phyloP scores from a whole-genome alignment of 164 flowering plant genomes.

The Pachysandra terminalis region DNA sequence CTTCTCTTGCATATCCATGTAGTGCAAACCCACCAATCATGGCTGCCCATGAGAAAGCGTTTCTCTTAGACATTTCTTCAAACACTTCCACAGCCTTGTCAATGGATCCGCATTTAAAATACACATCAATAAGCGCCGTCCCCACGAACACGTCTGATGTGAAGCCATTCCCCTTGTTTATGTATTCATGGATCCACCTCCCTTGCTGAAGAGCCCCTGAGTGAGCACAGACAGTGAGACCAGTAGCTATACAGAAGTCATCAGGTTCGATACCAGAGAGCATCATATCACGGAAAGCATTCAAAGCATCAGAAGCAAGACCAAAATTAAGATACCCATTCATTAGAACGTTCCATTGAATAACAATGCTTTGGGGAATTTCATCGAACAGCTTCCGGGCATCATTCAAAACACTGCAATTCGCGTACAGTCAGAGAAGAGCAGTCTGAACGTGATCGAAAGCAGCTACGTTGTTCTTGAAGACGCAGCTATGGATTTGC shows the following conservation, averaged over 20 bases:
- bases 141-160: constrained; percentile 24
- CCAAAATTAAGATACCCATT: constrained; percentile 28
- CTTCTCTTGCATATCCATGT: constrained; percentile 33
- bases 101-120: constrained; percentile 49
- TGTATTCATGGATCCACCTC: constrained; percentile 39
- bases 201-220: constrained; percentile 40
- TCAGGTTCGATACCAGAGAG: constrained; percentile 27
- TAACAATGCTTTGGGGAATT: constrained; percentile 22
- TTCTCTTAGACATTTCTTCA: constrained; percentile 31
- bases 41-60: constrained; percentile 39
- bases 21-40: constrained; percentile 37
- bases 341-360: constrained; percentile 38
- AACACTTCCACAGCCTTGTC: constrained; percentile 37
- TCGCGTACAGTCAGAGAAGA: constrained; percentile 28
- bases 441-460: constrained; percentile 35
- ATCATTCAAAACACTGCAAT: constrained; percentile 10
- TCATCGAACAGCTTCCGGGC: constrained; percentile 38
- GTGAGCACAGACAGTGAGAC: constrained; percentile 34
- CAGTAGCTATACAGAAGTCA: constrained; percentile 31
- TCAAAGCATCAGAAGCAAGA: constrained; percentile 20
- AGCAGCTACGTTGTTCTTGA: constrained; percentile 24
- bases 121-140: constrained; percentile 43
- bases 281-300: constrained; percentile 29
- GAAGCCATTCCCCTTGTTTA: constrained; percentile 18
- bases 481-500: constrained; percentile 28